Evolutionary conservation across 1,284 basidiomycete species (phyloP), one percentile per base, ranked within the genome.

Genomic region (Leccinum fallax): DNA sequence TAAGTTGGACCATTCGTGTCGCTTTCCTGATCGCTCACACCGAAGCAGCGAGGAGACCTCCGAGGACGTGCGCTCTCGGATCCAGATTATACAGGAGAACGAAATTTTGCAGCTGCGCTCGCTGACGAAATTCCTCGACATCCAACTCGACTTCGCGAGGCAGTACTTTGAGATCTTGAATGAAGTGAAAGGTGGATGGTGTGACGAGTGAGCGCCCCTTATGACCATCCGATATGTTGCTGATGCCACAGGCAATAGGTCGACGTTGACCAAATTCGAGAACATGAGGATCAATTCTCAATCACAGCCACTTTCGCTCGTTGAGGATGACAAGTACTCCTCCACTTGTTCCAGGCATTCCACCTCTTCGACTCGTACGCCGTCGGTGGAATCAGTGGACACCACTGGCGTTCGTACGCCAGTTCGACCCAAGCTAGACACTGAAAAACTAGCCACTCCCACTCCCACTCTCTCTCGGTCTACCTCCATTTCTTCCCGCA

Each of bases 31-130:
- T 21, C 55, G 34, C 53, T 70, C 30, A 67, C 36, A 10, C 15
- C 13, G 49, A 53, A 46, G 6, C 65, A 94, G 93, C 67, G 92
- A 95, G 60, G 92, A 96, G 74, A 87, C 89, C 0, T 82, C 85
- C 21, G 90, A 94, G 71, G 92, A 95, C 63, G 83, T 94, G 1
- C 87, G 85, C 24, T 82, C 83, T 2, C 84, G 90, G 32, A 92
- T 95, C 83, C 81, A 85, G 58, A 81, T 79, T 0, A 89, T 96
- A 54, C 90, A 93, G 71, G 87, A 92, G 66, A 86, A 88, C 59
- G 93, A 95, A 71, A 79, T 85, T 40, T 76, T 81, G 36, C 89
- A 93, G 67, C 80, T 89, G 4, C 83, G 82, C 21, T 90, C 90
- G 46, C 79, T 96, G 26, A 83, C 84, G 2, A 77, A 77, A 8